Base-by-base conservation (phyloP, 257 asterid genomes). In the Lycium barbarum region DNA sequence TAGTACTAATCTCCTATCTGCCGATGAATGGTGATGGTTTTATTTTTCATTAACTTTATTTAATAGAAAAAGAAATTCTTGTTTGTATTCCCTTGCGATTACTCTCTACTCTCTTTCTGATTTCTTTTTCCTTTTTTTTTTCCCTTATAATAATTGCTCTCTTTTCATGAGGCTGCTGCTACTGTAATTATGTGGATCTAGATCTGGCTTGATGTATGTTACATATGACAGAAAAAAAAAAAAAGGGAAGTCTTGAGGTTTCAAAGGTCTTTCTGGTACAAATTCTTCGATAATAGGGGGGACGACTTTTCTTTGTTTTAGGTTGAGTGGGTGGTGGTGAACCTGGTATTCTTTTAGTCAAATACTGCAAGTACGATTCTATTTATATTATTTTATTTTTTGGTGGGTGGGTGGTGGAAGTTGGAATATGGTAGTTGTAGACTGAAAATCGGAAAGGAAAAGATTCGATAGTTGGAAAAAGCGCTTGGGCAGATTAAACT, bases 321-420 rank as follows among this genome's bases (percentile, higher is more conserved):
- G 22, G 47, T n/a, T 5, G 20, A 20, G 45, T 14, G 15, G 36
- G 4, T 2, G 7, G 68, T 13, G 72, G 2, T 22, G 20, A 74
- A 49, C 22, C 7, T 47, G 22, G 62, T 51, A 33, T 22, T 68
- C 17, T 33, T 66, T 35, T 47, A 47, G 6, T 3, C 40, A 45
- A 51, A 49, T 22, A 7, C 45, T 7, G 9, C 14, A 74, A 49
- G 22, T 12, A 49, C 45, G 62, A 51, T 53, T 22, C 2, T 11
- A 40, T 71, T 62, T n/a, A 12, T 20, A 40, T 71, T 71, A 51
- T 76, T 51, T 38, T 18, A n/a, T 43, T 12, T 65, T 65, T 26
- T 76, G 63, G 82, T 76, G 47, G 63, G 82, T 76, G 47, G 63
- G 47, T 51, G 63, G 22, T 49, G 7, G 38, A 76, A 76, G 63